Evolutionary conservation across 2,329 filamentous ascomycete species (phyloP).

Genomic region (Kalaharituber pfeilii): DNA sequence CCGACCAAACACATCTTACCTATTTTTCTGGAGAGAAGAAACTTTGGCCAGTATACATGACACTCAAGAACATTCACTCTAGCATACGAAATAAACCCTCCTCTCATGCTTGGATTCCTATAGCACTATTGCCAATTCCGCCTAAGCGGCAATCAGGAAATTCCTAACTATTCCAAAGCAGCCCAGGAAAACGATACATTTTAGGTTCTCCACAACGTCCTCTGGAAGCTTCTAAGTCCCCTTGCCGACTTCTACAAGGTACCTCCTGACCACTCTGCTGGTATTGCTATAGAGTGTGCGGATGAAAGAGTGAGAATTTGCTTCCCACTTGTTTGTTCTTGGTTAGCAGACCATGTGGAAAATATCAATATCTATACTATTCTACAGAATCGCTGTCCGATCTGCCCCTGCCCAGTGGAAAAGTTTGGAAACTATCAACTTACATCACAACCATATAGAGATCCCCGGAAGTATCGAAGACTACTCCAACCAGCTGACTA

Average conservation of each 20-base stretch:
- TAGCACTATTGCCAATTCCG: conserved; percentile 2
- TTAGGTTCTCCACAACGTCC: background rate
- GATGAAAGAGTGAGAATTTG: background rate
- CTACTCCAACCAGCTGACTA: background rate
- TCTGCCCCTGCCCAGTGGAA: background rate
- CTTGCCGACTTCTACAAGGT: background rate
- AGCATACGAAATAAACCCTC: background rate
- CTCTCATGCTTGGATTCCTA: background rate
- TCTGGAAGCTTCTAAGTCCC: background rate
- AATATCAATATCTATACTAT: background rate
- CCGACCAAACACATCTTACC: conserved; percentile 1
- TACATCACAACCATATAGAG: background rate
- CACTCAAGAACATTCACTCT: background rate
- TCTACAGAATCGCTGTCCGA: background rate
- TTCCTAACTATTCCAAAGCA: background rate
- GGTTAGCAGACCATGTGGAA: conserved; percentile 5
- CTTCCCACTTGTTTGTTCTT: background rate
- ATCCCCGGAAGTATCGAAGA: background rate
- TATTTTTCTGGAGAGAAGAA: conserved; percentile 8
- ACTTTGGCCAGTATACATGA: conserved; percentile 5
- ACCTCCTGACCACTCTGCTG: too few relatives aligned
- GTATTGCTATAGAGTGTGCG: background rate
- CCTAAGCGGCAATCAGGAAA: background rate
- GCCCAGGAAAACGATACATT: background rate
- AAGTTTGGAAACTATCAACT: background rate